Evolutionary conservation across 495 filamentous ascomycete species (phyloP), one percentile per base, ranked within the genome.

Genomic region (Pseudotulostoma volvatum): DNA sequence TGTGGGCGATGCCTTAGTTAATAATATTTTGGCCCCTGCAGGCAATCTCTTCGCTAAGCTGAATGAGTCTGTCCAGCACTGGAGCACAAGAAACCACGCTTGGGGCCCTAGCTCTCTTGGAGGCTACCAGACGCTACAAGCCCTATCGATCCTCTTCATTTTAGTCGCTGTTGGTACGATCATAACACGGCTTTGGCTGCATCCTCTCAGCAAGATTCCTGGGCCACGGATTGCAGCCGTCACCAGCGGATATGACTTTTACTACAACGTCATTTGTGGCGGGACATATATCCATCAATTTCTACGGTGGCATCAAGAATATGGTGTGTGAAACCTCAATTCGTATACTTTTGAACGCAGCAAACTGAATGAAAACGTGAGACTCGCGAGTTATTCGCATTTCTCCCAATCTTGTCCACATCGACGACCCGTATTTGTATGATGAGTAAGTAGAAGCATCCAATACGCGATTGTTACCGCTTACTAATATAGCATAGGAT

Each of bases 161-260:
- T n/a, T n/a, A n/a, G n/a, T n/a, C n/a, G n/a, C n/a, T n/a, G n/a
- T n/a, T n/a, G n/a, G n/a, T n/a, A n/a, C n/a, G n/a, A n/a, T n/a
- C 33, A 34, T 17, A 7, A 34, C 14, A 5, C 57, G 67, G n/a
- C 41, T 73, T 3, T 68, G 59, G 40, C 60, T 75, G 44, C 56
- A 62, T 17, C 71, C 70, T 8, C 42, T 74, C 2, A 44, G 58
- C 11, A 47, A 56, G 9, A 58, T 77, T 25, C 71, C 68, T 0
- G 59, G 60, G 3, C 60, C 58, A 0, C 50, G 43, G 15, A 38
- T 59, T 15, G 67, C 66, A 3, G 67, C 66, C 39, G 40, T 61
- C 9, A 67, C 64, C 1, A 44, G 55, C 5, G 53, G 61, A 18
- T 70, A 70, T 21, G 62, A 70, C 19, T 39, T 43, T 21, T 47